Evolutionary conservation across 495 filamentous ascomycete species (phyloP).

Genomic region (Recurvomyces mirabilis): DNA sequence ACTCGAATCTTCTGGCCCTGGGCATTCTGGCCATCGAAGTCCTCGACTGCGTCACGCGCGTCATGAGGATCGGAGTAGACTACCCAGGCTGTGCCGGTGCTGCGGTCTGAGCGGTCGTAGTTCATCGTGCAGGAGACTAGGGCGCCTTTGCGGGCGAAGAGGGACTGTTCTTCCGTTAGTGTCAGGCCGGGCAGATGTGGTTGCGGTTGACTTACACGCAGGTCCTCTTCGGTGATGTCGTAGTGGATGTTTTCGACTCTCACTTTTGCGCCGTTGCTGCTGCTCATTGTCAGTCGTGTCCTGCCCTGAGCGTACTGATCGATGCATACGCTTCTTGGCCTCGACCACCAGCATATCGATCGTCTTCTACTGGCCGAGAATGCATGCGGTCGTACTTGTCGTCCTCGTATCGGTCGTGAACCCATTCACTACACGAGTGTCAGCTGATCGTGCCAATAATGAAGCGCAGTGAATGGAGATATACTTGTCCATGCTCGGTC

Average conservation of each 20-base stretch:
- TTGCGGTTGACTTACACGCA: slow-evolving; percentile 41
- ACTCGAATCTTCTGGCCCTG: slow-evolving; percentile 82
- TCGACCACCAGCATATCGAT: slow-evolving; percentile 15
- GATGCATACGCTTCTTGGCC: slow-evolving; percentile 5
- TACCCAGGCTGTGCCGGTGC: slow-evolving; percentile 74
- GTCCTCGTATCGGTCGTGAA: slow-evolving; percentile 79
- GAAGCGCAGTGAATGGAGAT: slow-evolving; percentile 25
- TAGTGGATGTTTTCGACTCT: slow-evolving; percentile 90
- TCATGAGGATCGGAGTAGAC: slow-evolving; percentile 60
- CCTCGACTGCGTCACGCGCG: slow-evolving; percentile 60
- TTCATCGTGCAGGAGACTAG: slow-evolving; percentile 57
- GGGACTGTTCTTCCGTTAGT: slow-evolving; percentile 48
- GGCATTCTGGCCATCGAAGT: slow-evolving; percentile 86
- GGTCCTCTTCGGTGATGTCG: slow-evolving; percentile 76
- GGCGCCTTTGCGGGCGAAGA: slow-evolving; percentile 69
- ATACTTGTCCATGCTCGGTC: slow-evolving; percentile 43
- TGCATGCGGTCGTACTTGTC: slow-evolving; percentile 22
- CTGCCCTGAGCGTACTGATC: no score
- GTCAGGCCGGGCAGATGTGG: not conserved
- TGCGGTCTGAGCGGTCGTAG: slow-evolving; percentile 87
- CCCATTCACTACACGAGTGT: slow-evolving; percentile 59
- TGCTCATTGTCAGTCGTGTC: not conserved
- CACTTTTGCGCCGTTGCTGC: slow-evolving; percentile 52
- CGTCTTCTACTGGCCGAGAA: slow-evolving; percentile 14
- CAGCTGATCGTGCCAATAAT: slow-evolving; percentile 1